phyloP scores from a whole-genome alignment of 345 rosid genomes.

The Erodium maritimum region DNA sequence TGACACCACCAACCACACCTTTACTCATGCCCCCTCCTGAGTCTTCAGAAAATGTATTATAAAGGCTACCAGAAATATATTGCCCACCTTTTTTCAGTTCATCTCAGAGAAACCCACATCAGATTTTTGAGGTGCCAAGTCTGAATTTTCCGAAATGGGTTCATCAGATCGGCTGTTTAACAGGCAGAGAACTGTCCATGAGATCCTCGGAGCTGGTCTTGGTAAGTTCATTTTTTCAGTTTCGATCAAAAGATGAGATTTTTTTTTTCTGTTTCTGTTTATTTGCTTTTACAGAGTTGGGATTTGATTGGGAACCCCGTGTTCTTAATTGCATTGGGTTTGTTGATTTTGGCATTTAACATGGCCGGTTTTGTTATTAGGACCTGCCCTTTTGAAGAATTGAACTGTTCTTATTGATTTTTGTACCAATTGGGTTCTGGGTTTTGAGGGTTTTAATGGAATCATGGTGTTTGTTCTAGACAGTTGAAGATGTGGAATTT shows the following conservation, averaged over 20 bases:
- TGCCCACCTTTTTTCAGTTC: conserved; percentile 8
- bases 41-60: not conserved
- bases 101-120: conserved; percentile 1
- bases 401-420: not conserved
- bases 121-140: not conserved
- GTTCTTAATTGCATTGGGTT: not conserved
- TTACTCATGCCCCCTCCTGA: no score
- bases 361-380: not conserved
- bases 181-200: conserved; percentile 57
- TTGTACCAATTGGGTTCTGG: not conserved
- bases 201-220: conserved; percentile 74
- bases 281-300: not conserved
- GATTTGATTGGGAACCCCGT: not conserved
- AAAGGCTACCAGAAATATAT: not conserved
- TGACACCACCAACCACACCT: conserved; percentile 18
- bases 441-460: not conserved
- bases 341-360: not conserved
- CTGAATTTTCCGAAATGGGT: conserved; percentile 37
- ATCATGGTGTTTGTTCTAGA: not conserved
- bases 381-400: not conserved
- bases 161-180: conserved; percentile 46
- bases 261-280: conserved; percentile 1
- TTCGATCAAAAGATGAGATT: not conserved
- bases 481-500: not conserved
- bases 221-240: conserved; percentile 28